Percentiles rank a stretch among this genome's conserved stretches.
These are phyloP conservation scores for Scleroderma citrinum DNA, from an alignment of 768 basidiomycete species.

Conservation along the genomic window DNA sequence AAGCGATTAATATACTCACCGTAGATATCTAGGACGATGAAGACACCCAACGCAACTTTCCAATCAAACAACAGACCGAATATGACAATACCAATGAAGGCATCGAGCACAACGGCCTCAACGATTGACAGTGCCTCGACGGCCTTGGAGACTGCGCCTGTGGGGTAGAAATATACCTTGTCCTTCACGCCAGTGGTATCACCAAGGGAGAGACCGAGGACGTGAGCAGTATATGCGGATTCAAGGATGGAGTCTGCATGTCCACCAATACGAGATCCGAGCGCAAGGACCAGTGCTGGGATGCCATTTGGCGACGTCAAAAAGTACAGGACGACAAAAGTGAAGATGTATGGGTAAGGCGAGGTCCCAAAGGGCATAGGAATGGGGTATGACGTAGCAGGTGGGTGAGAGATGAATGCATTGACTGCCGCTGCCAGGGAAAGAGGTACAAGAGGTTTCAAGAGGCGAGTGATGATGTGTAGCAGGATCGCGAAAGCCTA, in stretches of 20 bases:
- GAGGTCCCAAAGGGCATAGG: constrained; percentile 30
- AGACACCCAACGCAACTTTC: constrained; percentile 60
- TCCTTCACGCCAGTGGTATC: constrained; percentile 72
- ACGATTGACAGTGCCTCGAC: constrained; percentile 45
- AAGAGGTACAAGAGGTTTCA: constrained; percentile 68
- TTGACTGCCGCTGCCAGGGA: constrained; percentile 47
- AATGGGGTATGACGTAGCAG: constrained; percentile 9
- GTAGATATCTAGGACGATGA: constrained; percentile 69
- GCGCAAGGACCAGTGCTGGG: constrained; percentile 56
- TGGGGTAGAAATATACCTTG: constrained; percentile 46
- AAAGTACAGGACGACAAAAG: constrained; percentile 66
- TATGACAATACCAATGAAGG: constrained; percentile 61
- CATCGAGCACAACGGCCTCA: constrained; percentile 80
- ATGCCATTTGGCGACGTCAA: constrained; percentile 75
- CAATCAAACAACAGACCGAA: constrained; percentile 61
- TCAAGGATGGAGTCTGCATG: constrained; percentile 66
- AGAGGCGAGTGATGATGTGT: constrained; percentile 66
- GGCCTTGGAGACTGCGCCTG: constrained; percentile 11
- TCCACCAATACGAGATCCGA: constrained; percentile 89
- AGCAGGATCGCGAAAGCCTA: constrained; percentile 66
- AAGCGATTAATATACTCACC: constrained; percentile 35
- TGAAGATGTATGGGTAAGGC: constrained; percentile 64
- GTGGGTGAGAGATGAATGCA: constrained; percentile 12
- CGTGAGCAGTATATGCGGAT: constrained; percentile 71
- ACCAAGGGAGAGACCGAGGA: constrained; percentile 79